Evolutionary conservation across 345 rosid species (phyloP), one percentile per base, ranked within the genome.

Genomic region (Gossypium thurberi): DNA sequence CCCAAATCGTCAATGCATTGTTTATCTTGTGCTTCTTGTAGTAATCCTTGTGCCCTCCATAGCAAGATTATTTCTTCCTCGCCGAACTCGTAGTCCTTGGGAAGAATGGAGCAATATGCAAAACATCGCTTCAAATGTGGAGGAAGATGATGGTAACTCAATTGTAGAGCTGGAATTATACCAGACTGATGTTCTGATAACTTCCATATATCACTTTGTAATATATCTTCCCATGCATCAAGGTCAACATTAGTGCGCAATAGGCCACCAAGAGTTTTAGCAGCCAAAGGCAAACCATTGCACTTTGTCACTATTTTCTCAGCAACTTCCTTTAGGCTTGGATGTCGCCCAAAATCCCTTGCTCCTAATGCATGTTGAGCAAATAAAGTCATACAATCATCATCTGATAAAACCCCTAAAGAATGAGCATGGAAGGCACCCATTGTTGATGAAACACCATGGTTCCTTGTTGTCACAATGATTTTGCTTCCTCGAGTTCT

Each of bases 91-190:
- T 65, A 67, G 3, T 23, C 71, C 8, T 53, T 53, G 0, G 71
- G 82, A 15, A 83, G 71, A 50, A 81, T 33, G 8, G 84, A 75
- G 71, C 83, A 83, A 58, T 76, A 64, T 5, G 82, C 80, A 68
- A 85, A 85, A 21, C 83, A 85, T 8, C 57, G 79, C 62, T 82
- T 82, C 47, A 79, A 81, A 12, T 76, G 80, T 0, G 82, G 46
- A 48, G 79, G 79, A 11, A 79, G 82, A 53, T 75, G 46, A 60
- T 53, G 40, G 2, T 79, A 79, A 25, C 78, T 79, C 65, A 79
- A 57, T 72, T 33, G 74, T 43, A 80, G 65, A 58, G 75, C 86
- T 77, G 18, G 55, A 43, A 65, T 65, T 46, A 46, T 44, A 13
- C 53, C n/a, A 46, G 33, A 44, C 7, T 6, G 69, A 43, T 78